Evolutionary conservation across 345 rosid genomes (phyloP), one percentile per base, ranked within the genome.

Genomic region (Sonneratia alba): DNA sequence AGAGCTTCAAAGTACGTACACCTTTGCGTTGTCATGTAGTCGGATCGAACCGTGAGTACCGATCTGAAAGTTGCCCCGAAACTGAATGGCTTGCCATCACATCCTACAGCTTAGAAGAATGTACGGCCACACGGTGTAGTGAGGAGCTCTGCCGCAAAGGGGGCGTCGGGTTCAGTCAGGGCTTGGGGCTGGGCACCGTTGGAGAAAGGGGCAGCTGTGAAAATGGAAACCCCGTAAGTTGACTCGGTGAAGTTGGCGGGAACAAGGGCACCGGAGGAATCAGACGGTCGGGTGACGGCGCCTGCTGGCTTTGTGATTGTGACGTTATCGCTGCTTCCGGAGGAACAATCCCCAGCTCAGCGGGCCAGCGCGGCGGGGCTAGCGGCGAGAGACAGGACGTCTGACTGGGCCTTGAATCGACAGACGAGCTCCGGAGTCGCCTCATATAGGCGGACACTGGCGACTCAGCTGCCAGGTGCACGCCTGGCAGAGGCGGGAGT

Each of bases 161-260:
- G 43, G 9, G 7, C 43, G 43, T 40, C 43, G 43, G 43, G 43
- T 40, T 40, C 43, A 8, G 32, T 62, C 14, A 62, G 32, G 66
- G 66, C 66, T 34, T 62, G 38, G 97, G 97, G 81, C 92, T 90
- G 6, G 87, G 82, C 59, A 88, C 83, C 8, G 93, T 90, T 80
- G 89, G 80, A 14, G 92, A 87, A 53, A 91, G 91, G 15, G 98
- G 86, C 64, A 82, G 40, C 16, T 73, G 96, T 8, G 97, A 85
- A 55, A 79, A 66, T 13, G 74, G 96, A 56, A 91, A 84, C 48
- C 84, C 87, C 47, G 84, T 62, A 12, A 34, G 66, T 34, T 62
- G 38, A 34, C 66, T 62, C 66, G 66, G 69, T 36, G 92, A 77
- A 37, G 89, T 74, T 0, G 96, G 91, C 6, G 96, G 88, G 66